Evolutionary conservation across 352 stramenopile species (phyloP), one percentile per base, ranked within the genome.

Genomic region (Phytophthora pini): DNA sequence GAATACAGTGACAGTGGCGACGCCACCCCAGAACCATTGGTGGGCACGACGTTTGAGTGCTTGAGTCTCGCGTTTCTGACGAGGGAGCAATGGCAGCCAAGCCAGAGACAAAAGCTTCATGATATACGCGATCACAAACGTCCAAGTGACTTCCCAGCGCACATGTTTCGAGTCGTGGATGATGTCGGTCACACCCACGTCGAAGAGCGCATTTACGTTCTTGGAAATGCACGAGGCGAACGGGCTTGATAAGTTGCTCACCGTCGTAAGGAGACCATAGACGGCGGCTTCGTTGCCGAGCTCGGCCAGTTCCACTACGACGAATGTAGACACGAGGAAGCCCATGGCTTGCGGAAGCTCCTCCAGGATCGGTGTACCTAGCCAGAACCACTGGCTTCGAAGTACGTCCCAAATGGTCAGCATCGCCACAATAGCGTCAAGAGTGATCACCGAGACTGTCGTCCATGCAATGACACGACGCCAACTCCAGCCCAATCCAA

Each of bases 341-440:
- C 68, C 63, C 40, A 86, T 62, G 17, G 67, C 76, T 38, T 79
- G 57, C 7, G 81, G 82, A 17, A 91, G 64, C 43, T 87, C 52
- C 40, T 80, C 66, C 2, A 83, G 47, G 7, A 90, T 68, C 0
- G 80, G 77, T 10, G 79, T 70, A 17, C 79, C 80, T 17, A 92
- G 49, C 72, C 79, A 92, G 62, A 92, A 88, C 63, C 68, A 89
- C 51, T 86, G 82, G 53, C 71, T 88, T 8, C 82, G 77, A 49
- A 83, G 13, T 12, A 90, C 69, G 51, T 87, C 61, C 70, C 72
- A 92, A 48, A 72, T 72, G 1, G 73, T 69, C 44, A 83, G 34
- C 46, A 80, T 72, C 17, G 47, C 76, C 17, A 76, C 60, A 15
- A 86, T 50, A 0, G 68, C 59, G 39, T 88, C 79, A n/a, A 88